phyloP scores from a whole-genome alignment of 345 rosid species.

The Acer negundo region DNA sequence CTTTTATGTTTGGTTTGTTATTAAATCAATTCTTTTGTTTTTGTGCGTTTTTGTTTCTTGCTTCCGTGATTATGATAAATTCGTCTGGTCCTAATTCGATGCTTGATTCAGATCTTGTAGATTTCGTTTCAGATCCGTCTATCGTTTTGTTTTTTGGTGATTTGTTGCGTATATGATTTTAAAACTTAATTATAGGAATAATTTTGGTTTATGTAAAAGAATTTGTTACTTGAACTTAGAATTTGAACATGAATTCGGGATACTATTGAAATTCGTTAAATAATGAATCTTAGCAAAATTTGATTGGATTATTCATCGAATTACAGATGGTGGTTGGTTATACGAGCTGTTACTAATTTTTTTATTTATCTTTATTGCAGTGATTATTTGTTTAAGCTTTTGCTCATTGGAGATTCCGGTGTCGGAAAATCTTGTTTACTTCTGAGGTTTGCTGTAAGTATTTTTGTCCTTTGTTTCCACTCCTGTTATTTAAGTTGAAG shows the following conservation, averaged over 20 bases:
- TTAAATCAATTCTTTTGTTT: neutral
- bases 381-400: slow-evolving; percentile 61
- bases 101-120: slow-evolving; percentile 32
- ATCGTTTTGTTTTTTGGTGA: neutral
- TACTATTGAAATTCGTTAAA: neutral
- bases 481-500: neutral
- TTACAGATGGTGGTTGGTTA: neutral
- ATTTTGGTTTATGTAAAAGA: neutral
- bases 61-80: neutral
- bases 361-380: slow-evolving; percentile 30
- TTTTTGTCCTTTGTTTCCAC: neutral
- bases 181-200: neutral
- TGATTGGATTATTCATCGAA: neutral
- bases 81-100: slow-evolving; percentile 2
- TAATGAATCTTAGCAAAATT: neutral
- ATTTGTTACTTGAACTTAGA: slow-evolving; percentile 7
- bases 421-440: slow-evolving; percentile 59
- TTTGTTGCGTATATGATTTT: neutral
- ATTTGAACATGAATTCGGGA: neutral
- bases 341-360: neutral
- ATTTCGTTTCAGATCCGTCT: slow-evolving; percentile 31
- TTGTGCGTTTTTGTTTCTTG: neutral
- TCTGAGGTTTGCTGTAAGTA: slow-evolving; percentile 61
- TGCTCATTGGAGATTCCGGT: slow-evolving; percentile 63
- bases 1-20: neutral